Base-by-base conservation (phyloP, 495 filamentous ascomycete species). In the Bryoglossum gracile region DNA sequence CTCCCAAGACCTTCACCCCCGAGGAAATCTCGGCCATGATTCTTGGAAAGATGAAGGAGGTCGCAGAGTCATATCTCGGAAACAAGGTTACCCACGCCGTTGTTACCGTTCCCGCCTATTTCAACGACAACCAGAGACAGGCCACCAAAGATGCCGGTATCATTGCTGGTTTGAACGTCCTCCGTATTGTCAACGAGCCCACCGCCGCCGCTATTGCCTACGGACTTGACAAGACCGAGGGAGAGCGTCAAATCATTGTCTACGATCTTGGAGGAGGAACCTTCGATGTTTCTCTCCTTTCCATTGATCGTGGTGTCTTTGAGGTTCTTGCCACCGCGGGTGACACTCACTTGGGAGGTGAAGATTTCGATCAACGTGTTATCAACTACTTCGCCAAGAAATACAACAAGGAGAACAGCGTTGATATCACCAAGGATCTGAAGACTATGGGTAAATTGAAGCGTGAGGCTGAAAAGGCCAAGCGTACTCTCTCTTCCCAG, bases 361-460 rank as follows among this genome's bases (percentile, higher is more conserved):
- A 97, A 70, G 94, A 99, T 75, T 97, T 99, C 69, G 92, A 99
- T 69, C 87, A 97, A 76, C 84, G 91, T 68, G 80, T 96, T 69
- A 94, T 99, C 77, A 87, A 88, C 73, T 79, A 95, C 82, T 87
- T 96, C 67, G 82, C 85, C 72, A 97, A 97, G 86, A 79, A 81
- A 58, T 99, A 95, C 81, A 97, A 97, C 84, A 96, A 97, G 84
- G 92, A 96, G 81, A 80, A 97, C 76, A 69, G 74, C 55, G 86
- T 87, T 53, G 86, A 97, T 62, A 83, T 99, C 64, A 82, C 82
- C 74, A 95, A 90, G 76, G 89, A 97, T 59, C 72, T 84, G 47
- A 97, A 97, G 87, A 84, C 92, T 46, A 97, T 99, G 92, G 91
- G 92, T 73, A 97, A 97, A 73, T 82, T 99, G 57, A 97, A 97